These are phyloP conservation scores for Chlamydomonas eustigma DNA, from an alignment of 139 green algal genomes.

Conservation along the genomic window DNA sequence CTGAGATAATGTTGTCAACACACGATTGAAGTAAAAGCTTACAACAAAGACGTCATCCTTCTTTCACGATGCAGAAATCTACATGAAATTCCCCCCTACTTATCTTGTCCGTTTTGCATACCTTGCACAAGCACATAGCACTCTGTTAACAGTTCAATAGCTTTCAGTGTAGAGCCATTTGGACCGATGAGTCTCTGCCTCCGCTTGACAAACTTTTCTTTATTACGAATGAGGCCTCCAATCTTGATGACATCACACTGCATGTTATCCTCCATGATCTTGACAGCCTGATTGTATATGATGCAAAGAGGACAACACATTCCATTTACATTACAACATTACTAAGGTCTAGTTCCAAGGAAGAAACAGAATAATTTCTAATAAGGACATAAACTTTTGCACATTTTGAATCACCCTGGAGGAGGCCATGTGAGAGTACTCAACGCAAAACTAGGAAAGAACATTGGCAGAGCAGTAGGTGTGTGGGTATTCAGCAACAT, in stretches of 20 bases:
- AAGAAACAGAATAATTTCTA: no score
- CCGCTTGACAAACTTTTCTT: slow-evolving; percentile 45
- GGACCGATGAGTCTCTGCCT: slow-evolving; percentile 92
- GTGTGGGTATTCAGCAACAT: no score
- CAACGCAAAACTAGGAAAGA: no score
- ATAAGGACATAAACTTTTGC: no score
- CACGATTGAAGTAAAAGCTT: background rate
- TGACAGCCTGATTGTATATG: slow-evolving; percentile 69
- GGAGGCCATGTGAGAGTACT: no score
- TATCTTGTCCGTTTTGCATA: background rate
- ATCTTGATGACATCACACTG: slow-evolving; percentile 99
- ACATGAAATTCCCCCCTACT: background rate
- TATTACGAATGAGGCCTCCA: slow-evolving; percentile 89
- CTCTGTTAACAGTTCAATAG: slow-evolving; percentile 93
- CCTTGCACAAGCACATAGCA: slow-evolving; percentile 96
- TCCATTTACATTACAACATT: no score
- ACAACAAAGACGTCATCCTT: no score
- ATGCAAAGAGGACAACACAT: no score
- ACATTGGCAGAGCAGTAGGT: no score
- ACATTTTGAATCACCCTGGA: no score
- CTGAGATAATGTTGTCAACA: background rate
- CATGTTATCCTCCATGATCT: slow-evolving; percentile 76
- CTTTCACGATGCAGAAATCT: no score
- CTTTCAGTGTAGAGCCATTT: slow-evolving; percentile 96
- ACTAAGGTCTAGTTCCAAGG: no score